These are phyloP conservation scores for Zopfochytrium polystomum DNA, from an alignment of 371 early-diverging fungal genomes.

Conservation along the genomic window DNA sequence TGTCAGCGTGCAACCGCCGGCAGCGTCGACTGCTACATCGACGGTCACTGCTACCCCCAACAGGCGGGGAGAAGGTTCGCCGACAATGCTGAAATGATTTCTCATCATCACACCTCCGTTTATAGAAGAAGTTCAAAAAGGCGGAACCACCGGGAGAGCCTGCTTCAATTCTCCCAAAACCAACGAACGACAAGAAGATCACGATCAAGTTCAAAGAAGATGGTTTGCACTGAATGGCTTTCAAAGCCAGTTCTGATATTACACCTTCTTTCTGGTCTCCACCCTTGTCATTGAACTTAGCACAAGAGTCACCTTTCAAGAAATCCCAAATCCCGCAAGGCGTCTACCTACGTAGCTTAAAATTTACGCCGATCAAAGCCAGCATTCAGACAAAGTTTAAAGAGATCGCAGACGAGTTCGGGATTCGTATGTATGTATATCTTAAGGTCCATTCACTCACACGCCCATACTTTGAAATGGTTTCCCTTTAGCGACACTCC, in stretches of 20 bases:
- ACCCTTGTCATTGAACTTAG: background rate
- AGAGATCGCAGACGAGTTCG: slow-evolving; percentile 66
- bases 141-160: background rate
- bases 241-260: background rate
- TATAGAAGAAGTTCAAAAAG: slow-evolving; percentile 18
- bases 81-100: background rate
- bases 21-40: too few relatives aligned
- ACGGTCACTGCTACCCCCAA: slow-evolving; percentile 3
- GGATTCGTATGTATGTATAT: slow-evolving; percentile 32
- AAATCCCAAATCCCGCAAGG: slow-evolving; percentile 71
- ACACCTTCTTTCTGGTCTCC: background rate
- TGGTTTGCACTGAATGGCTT: background rate
- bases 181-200: background rate
- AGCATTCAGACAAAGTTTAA: slow-evolving; percentile 53
- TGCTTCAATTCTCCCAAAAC: background rate
- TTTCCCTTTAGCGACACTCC: slow-evolving; percentile 55
- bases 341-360: slow-evolving; percentile 70
- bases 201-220: slow-evolving; percentile 2
- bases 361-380: slow-evolving; percentile 59
- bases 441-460: background rate
- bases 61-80: background rate
- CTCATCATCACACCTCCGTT: background rate
- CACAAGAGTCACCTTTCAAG: slow-evolving; percentile 34
- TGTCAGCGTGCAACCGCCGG: too few relatives aligned
- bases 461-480: too few relatives aligned